Evolutionary conservation across 2,329 filamentous ascomycete species (phyloP).

Genomic region (Sordariomycetes sp.): DNA sequence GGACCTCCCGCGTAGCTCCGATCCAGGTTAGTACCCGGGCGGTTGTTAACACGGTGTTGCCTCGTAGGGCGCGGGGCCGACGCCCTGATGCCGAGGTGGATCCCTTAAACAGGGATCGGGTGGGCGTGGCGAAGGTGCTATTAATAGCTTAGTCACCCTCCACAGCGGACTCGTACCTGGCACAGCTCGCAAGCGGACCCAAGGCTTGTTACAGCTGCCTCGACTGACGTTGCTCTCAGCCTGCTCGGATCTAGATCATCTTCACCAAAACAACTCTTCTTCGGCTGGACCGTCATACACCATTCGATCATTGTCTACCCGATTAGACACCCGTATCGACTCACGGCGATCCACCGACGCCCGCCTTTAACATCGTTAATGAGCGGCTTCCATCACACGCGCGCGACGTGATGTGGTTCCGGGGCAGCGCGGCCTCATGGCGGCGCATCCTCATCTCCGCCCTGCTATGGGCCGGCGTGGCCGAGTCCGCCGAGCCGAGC

Average conservation of each 20-base stretch:
- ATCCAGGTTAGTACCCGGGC: too few species aligned
- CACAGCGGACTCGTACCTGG: background rate
- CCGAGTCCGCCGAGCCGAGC: conserved; percentile 49
- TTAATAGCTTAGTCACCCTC: background rate
- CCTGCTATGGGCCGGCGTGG: conserved; percentile 22
- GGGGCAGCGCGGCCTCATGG: conserved; percentile 32
- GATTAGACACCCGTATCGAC: background rate
- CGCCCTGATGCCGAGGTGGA: background rate
- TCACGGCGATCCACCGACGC: background rate
- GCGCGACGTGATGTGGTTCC: conserved; percentile 39
- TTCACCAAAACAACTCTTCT: background rate
- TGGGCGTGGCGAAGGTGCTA: background rate
- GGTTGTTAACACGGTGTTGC: background rate
- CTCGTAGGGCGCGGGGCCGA: background rate
- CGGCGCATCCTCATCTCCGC: conserved; percentile 39
- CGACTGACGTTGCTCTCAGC: background rate
- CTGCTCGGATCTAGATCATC: background rate
- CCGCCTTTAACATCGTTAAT: background rate
- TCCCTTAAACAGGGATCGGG: background rate
- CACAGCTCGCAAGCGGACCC: background rate
- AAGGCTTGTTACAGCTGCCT: background rate
- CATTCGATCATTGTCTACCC: background rate
- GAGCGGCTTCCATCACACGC: background rate
- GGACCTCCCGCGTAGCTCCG: too few species aligned
- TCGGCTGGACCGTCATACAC: background rate